Evolutionary conservation across 495 filamentous ascomycete species (phyloP), one percentile per base, ranked within the genome.

Genomic region (Articulospora tetracladia): DNA sequence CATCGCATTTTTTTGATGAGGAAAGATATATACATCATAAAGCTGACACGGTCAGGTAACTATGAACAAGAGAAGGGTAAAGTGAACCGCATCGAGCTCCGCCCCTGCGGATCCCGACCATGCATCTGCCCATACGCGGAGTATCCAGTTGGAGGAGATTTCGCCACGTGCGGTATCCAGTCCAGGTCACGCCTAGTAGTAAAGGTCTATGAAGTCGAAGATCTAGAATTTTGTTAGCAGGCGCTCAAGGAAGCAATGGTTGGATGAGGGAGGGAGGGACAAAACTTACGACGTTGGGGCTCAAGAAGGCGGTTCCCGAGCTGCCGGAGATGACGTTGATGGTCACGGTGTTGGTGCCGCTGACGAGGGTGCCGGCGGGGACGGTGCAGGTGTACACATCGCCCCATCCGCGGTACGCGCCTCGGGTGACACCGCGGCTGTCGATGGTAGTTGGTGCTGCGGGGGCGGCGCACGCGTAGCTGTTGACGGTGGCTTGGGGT

Each of bases 361-460:
- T 72, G 10, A 83, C 76, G 48, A 89, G 75, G n/a, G 70, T 82
- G 0, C 82, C 80, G 2, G 76, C 63, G 0, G 83, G 78, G 36
- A 88, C 77, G 7, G 65, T 68, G 22, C 85, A 79, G 48, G 79
- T 76, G 60, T 87, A 89, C 0, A 86, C 76, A 58, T 89, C 83
- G 0, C 84, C 83, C 58, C 75, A 70, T 0, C 86, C 85, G 0
- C 83, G 72, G 59, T 87, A 89, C 0, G 84, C 82, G 0, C 86
- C 86, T 11, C 86, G 71, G 15, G 85, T 89, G 0, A 88, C 79
- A 17, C 86, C 86, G 1, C 85, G 77, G 12, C 77, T 82, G 64
- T 88, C 79, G 32, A 89, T 83, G 71, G 86, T 86, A 1, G 73
- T 76, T 4, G 86, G 84, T 0, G 85, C 84, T 0, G 76, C 63